phyloP scores from a whole-genome alignment of 2,329 filamentous ascomycete genomes.

The Exutisphaerella laricina region DNA sequence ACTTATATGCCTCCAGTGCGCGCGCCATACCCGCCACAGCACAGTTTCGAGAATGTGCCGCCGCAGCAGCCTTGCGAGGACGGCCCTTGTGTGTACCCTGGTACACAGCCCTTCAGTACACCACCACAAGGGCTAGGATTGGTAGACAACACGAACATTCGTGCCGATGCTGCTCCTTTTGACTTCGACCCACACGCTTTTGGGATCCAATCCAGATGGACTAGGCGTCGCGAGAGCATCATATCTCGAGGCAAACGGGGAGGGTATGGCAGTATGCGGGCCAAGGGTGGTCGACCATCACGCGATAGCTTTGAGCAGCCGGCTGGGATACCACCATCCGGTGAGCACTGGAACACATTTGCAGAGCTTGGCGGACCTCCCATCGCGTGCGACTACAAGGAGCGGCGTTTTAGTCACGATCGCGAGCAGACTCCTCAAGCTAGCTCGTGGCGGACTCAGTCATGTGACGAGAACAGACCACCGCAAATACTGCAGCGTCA shows the following conservation, averaged over 20 bases:
- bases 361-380: background rate
- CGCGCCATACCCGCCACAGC: background rate
- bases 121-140: background rate
- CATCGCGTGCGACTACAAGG: background rate
- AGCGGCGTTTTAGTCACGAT: background rate
- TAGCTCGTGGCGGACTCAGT: background rate
- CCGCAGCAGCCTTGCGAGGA: too few relatives aligned
- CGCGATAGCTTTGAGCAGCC: background rate
- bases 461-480: background rate
- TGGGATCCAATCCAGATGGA: background rate
- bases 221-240: slow-evolving; percentile 4
- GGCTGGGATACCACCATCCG: background rate
- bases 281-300: background rate
- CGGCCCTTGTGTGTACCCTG: background rate
- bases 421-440: background rate
- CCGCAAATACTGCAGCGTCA: background rate
- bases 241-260: slow-evolving; percentile 3
- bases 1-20: background rate
- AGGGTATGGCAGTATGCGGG: slow-evolving; percentile 1
- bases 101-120: background rate
- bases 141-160: background rate
- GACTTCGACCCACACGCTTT: background rate
- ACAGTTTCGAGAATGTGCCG: background rate
- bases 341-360: background rate
- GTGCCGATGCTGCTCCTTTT: background rate